Evolutionary conservation across 768 basidiomycete species (phyloP), one percentile per base, ranked within the genome.

Genomic region (Rhodosporidiobolus sp.): DNA sequence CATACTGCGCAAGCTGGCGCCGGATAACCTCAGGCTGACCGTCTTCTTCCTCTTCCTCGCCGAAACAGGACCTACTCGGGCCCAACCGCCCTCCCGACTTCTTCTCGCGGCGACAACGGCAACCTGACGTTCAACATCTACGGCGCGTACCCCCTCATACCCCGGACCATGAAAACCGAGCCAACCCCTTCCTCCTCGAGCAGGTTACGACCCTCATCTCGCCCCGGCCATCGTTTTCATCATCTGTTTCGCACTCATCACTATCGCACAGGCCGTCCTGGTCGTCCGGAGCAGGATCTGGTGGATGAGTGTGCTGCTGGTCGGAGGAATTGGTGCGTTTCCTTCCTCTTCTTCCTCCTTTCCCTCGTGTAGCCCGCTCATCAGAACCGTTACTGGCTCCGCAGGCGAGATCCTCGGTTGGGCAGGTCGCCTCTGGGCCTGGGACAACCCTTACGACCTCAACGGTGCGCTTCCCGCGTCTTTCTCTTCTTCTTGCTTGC

Each of bases 221-320:
- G 76, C 77, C 2, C 78, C 78, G 57, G 77, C 72, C 20, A 55
- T 79, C n/a, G 73, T 77, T 58, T 78, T 78, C 67, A 74, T 81
- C 52, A 67, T 78, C n/a, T 73, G 79, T 32, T 81, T 81, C 72
- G 38, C 70, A 52, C 60, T 80, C 17, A 73, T 77, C 54, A 77
- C 76, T 1, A 10, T 79, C 22, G 50, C 72, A 0, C 81, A 81
- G 56, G 34, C 72, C 11, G 74, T 46, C 14, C 70, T 76, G 10
- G 78, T 78, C 11, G 48, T 79, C 26, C 67, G 79, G 55, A 74
- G 72, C 32, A 76, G 77, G 50, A 79, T 78, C 69, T 81, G 80
- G 80, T 78, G 80, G 76, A 71, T 81, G 56, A 76, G 67, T 63
- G 80, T 79, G 1, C 80, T 80, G 19, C 68, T 79, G 9, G 71